phyloP scores from a whole-genome alignment of 495 filamentous ascomycete genomes.

The Aspergillus bertholletiae region DNA sequence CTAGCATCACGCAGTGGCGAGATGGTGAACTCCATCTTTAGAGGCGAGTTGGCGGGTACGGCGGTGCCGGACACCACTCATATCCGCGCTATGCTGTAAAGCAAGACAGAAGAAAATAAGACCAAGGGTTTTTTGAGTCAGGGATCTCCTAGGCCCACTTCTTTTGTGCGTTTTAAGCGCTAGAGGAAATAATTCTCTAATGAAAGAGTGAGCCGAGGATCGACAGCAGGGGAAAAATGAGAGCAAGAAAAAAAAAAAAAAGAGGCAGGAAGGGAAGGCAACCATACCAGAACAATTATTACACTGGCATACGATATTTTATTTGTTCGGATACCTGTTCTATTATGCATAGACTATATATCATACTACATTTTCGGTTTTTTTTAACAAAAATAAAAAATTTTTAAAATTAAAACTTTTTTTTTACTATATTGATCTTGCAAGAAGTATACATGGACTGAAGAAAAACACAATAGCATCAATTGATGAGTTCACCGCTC shows the following conservation, averaged over 20 bases:
- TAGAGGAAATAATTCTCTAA: neutral
- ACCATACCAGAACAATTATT: neutral
- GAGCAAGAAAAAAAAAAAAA: neutral
- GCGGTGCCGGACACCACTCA: slow-evolving; percentile 38
- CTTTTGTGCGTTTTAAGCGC: neutral
- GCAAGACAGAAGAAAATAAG: slow-evolving; percentile 1
- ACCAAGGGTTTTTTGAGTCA: neutral
- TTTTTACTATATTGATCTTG: too few species aligned
- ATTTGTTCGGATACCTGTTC: neutral
- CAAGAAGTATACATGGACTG: neutral
- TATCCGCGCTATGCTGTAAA: slow-evolving; percentile 40
- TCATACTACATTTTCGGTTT: neutral
- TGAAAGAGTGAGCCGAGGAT: neutral
- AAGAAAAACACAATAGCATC: neutral
- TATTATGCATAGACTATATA: neutral
- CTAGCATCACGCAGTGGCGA: slow-evolving; percentile 72
- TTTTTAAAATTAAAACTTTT: too few species aligned
- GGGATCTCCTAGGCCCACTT: neutral
- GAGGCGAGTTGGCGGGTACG: slow-evolving; percentile 35
- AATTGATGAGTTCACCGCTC: neutral
- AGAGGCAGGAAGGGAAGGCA: neutral
- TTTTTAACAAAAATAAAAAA: too few species aligned
- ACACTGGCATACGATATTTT: neutral
- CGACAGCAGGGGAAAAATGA: neutral
- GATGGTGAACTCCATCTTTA: slow-evolving; percentile 74